Evolutionary conservation across 495 filamentous ascomycete genomes (phyloP).

Genomic region (Chaetomium tenue): DNA sequence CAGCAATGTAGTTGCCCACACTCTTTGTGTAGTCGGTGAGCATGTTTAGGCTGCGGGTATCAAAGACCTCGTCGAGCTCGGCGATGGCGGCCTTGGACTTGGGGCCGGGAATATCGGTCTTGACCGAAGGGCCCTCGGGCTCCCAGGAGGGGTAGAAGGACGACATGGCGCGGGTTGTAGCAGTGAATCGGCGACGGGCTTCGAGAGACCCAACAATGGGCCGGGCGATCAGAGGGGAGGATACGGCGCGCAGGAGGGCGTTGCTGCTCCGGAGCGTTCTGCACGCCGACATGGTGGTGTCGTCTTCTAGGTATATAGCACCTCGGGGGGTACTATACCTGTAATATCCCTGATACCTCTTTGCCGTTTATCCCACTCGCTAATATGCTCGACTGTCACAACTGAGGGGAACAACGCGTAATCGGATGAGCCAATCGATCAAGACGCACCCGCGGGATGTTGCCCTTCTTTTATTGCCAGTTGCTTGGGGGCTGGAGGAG

Average conservation of each 20-base stretch:
- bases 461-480: background rate
- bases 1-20: constrained; percentile 73
- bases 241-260: constrained; percentile 17
- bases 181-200: constrained; percentile 31
- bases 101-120: constrained; percentile 82
- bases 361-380: background rate
- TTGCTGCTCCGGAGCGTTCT: constrained; percentile 21
- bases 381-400: background rate
- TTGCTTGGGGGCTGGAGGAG: background rate
- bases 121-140: constrained; percentile 69
- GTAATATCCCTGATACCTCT: background rate
- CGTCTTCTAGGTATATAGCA: background rate
- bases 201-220: constrained; percentile 17
- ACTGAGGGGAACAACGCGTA: constrained; percentile 2
- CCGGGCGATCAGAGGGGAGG: background rate
- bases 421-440: constrained; percentile 1
- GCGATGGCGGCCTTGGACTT: constrained; percentile 62
- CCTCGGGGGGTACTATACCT: no score
- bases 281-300: constrained; percentile 21
- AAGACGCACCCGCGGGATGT: background rate
- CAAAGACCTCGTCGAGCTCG: constrained; percentile 78
- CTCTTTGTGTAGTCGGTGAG: constrained; percentile 78
- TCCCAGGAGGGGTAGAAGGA: constrained; percentile 65
- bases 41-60: constrained; percentile 92
- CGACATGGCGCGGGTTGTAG: constrained; percentile 40